Evolutionary conservation across 371 early-diverging fungal species (phyloP).

Genomic region (Blakeslea trispora): DNA sequence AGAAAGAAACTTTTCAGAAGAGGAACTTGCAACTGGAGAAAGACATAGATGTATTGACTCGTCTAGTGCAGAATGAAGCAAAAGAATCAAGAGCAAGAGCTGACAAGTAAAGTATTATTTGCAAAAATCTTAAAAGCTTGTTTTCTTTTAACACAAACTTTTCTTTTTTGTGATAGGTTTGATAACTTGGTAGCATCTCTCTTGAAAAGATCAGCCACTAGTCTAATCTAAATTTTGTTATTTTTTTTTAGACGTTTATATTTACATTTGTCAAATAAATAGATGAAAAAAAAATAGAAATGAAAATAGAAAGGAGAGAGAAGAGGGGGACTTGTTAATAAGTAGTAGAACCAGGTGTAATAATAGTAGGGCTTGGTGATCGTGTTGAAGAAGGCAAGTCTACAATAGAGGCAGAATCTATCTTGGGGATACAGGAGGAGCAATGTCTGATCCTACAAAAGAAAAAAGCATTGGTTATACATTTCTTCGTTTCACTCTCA

Average conservation of each 20-base stretch:
- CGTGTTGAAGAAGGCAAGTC: conserved; percentile 6
- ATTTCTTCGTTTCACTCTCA: no score
- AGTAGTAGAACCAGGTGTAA: conserved; percentile 2
- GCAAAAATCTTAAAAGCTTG: no score
- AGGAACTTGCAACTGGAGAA: conserved; percentile 16
- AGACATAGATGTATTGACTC: conserved; percentile 21
- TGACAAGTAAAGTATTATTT: conserved; percentile 18
- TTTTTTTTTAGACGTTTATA: no score
- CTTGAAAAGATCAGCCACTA: not conserved
- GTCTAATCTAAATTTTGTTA: not conserved
- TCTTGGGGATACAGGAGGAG: not conserved
- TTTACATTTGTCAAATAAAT: no score
- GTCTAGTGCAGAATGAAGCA: conserved; percentile 26
- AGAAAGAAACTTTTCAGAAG: conserved; percentile 15
- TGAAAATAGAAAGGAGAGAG: not conserved
- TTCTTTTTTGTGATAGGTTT: conserved; percentile 2
- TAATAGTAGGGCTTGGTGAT: conserved; percentile 7
- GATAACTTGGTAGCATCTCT: conserved; percentile 14
- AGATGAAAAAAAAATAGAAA: not conserved
- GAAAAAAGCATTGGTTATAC: not conserved
- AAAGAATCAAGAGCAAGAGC: conserved; percentile 29
- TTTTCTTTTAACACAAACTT: not conserved
- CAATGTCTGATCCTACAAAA: conserved; percentile 3
- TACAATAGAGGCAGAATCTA: not conserved
- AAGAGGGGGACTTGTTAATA: not conserved